Base-by-base conservation (phyloP, 768 basidiomycete species). In the Kwoniella europaea region DNA sequence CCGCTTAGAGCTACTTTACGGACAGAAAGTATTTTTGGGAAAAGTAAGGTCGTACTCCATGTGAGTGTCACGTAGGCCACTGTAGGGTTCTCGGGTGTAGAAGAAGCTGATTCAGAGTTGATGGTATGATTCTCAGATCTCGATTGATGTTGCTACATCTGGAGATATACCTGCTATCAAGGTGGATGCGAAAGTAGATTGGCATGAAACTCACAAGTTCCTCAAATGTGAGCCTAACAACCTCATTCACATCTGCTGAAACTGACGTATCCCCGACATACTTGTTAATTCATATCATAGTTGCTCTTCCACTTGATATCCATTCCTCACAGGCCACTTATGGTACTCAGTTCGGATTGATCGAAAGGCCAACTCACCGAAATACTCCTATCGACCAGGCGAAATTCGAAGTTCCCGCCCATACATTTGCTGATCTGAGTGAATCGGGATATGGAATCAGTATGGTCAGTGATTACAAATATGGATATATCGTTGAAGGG, bases 341-440 rank as follows among this genome's bases (percentile, higher is more conserved):
- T 79, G 95, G 97, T 83, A 92, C 92, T 2, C 94, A 93, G 75
- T 98, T 94, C 74, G 96, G 96, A 0, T 88, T 88, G 76, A 88
- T 95, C 18, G 90, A 92, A 76, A 88, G 96, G 52, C 91, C 96
- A 0, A 98, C 94, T 3, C 91, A 95, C 84, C 92, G 94, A 85
- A 98, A 98, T 78, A 97, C 94, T 4, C 91, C 90, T 0, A 91
- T 90, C 88, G 81, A 78, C 22, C 59, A 64, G 16, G 79, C 79
- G 55, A 95, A 94, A 86, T 98, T 98, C 75, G 96, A 98, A 84
- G 96, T 98, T 16, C 96, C 93, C 80, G 93, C 91, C 2, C 96
- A 98, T 85, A 94, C 93, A 86, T 78, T 82, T 44, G 81, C 78
- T 4, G 82, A 83, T 70, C 57, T 81, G 15, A 74, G 76, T 46